phyloP scores from a whole-genome alignment of 352 stramenopile genomes.

The Phytophthora podocarpi region DNA sequence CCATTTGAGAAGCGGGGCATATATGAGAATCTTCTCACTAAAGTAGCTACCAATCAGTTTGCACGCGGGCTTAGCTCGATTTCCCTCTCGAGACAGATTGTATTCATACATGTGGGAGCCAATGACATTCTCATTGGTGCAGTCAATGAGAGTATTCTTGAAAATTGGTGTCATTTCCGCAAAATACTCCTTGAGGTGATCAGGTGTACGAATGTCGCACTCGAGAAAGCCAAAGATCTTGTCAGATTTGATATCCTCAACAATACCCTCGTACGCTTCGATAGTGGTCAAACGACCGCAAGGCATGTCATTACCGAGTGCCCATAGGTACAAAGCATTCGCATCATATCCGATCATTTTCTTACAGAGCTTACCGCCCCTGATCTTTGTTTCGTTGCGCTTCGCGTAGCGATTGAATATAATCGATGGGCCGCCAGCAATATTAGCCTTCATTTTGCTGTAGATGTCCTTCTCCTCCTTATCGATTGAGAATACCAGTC shows the following conservation, averaged over 20 bases:
- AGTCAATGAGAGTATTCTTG: neutral
- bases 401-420: too few species aligned
- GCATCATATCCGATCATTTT: slow-evolving; percentile 4
- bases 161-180: slow-evolving; percentile 39
- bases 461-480: slow-evolving; percentile 6
- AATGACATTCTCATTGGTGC: neutral
- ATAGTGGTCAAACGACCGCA: neutral
- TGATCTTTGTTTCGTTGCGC: neutral
- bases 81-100: neutral
- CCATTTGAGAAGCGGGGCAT: neutral
- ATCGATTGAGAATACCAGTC: neutral
- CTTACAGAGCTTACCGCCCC: neutral
- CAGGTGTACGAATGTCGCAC: too few species aligned
- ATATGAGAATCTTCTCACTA: neutral
- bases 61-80: neutral
- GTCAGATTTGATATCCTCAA: too few species aligned
- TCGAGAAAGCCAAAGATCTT: too few species aligned
- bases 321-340: neutral
- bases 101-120: neutral
- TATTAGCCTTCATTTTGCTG: slow-evolving; percentile 10
- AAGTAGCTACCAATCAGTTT: slow-evolving; percentile 1
- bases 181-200: too few species aligned
- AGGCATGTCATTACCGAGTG: neutral
- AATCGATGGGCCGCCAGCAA: slow-evolving; percentile 3
- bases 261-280: neutral